These are phyloP conservation scores for Aspergillus sp. DNA, from an alignment of 2,329 filamentous ascomycete genomes.

Conservation along the genomic window DNA sequence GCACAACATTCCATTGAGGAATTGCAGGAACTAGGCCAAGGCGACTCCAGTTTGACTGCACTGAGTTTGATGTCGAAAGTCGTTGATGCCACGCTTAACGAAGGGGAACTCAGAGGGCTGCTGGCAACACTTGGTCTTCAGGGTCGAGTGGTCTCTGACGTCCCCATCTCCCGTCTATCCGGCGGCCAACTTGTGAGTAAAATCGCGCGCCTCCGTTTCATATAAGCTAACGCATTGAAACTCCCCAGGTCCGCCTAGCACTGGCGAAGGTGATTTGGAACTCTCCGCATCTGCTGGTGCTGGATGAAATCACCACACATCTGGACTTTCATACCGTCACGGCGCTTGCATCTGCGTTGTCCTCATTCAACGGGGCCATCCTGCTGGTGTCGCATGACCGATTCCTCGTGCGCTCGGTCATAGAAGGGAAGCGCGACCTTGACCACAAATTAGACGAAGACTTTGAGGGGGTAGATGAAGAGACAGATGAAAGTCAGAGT, in stretches of 20 bases:
- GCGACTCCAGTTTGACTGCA: constrained; percentile 59
- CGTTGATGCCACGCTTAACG: constrained; percentile 53
- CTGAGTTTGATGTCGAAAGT: constrained; percentile 62
- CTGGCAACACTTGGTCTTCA: constrained; percentile 69
- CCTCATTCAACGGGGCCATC: constrained; percentile 70
- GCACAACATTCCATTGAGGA: constrained; percentile 75
- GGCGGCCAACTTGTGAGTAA: constrained; percentile 72
- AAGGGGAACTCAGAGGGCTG: constrained; percentile 67
- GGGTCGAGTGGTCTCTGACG: constrained; percentile 69
- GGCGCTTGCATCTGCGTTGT: constrained; percentile 66
- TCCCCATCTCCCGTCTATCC: constrained; percentile 70
- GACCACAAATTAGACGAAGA: constrained; percentile 42
- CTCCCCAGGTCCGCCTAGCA: constrained; percentile 54
- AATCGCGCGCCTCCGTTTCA: neutral
- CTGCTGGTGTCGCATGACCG: constrained; percentile 79
- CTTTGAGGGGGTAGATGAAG: constrained; percentile 49
- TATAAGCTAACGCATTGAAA: neutral
- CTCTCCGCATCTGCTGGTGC: constrained; percentile 68
- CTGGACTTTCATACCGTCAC: constrained; percentile 79
- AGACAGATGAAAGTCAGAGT: constrained; percentile 38
- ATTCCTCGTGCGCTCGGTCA: constrained; percentile 72
- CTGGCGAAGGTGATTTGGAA: constrained; percentile 68
- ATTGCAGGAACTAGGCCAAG: constrained; percentile 57
- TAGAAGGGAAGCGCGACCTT: constrained; percentile 58
- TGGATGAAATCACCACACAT: constrained; percentile 84